Evolutionary conservation across 352 stramenopile species (phyloP).

Genomic region (Phytopythium helicoides): DNA sequence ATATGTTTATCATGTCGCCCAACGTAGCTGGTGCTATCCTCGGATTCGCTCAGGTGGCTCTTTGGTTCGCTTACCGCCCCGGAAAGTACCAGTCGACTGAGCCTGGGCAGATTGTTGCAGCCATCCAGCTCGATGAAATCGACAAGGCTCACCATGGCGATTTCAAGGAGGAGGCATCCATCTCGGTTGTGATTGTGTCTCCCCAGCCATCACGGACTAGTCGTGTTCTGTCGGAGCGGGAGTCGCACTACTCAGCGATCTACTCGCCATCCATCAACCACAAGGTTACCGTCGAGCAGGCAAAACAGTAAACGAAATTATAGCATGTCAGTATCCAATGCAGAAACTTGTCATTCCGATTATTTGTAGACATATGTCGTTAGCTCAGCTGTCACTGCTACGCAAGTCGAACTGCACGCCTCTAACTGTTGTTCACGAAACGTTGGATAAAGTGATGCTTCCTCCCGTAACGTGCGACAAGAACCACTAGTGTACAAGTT

Average conservation of each 20-base stretch:
- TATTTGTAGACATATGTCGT: too few relatives aligned
- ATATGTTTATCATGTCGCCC: slow-evolving; percentile 29
- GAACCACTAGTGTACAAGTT: too few relatives aligned
- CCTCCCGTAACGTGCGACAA: too few relatives aligned
- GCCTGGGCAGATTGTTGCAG: background rate
- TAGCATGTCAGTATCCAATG: too few relatives aligned
- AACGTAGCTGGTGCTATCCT: slow-evolving; percentile 17
- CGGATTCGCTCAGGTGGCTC: slow-evolving; percentile 13
- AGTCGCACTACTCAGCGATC: background rate
- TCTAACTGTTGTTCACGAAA: too few relatives aligned
- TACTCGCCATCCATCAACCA: background rate
- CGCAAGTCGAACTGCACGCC: too few relatives aligned
- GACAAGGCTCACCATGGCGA: slow-evolving; percentile 3
- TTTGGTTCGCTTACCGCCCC: slow-evolving; percentile 25
- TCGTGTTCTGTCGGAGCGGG: background rate
- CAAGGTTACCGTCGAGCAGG: background rate
- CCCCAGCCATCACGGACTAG: background rate
- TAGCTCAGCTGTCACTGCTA: too few relatives aligned
- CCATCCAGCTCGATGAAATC: slow-evolving; percentile 2
- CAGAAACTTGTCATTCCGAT: too few relatives aligned
- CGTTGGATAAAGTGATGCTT: too few relatives aligned
- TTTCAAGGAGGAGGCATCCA: slow-evolving; percentile 4
- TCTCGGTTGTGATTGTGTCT: slow-evolving; percentile 1
- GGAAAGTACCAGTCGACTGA: slow-evolving; percentile 4
- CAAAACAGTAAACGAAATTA: background rate